Conservation (phyloP, 2,329 filamentous ascomycete species). For the Grosmannia huntii region DNA sequence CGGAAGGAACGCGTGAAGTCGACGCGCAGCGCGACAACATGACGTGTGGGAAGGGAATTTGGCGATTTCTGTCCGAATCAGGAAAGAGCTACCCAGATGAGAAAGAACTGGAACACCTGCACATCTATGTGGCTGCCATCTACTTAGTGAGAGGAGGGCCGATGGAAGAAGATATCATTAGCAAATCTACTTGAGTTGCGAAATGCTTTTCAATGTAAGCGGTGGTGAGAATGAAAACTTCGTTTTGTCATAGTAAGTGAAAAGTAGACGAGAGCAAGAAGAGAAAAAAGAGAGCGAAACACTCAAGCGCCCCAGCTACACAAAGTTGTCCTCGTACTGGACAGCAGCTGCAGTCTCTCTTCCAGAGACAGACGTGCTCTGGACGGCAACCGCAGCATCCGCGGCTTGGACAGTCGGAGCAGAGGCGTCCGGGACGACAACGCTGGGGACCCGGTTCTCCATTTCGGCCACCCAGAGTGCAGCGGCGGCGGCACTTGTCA, state of each 20-base stretch:
- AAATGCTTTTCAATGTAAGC: not conserved
- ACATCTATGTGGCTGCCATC: not conserved
- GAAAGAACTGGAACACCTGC: not conserved
- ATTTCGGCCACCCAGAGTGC: slow-evolving; percentile 76
- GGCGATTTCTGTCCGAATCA: not conserved
- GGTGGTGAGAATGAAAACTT: too few relatives aligned
- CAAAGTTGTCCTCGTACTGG: slow-evolving; percentile 17
- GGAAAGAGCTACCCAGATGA: not conserved
- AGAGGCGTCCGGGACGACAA: slow-evolving; percentile 15
- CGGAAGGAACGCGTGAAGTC: not conserved
- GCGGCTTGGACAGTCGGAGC: slow-evolving; percentile 46
- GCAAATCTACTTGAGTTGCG: too few relatives aligned
- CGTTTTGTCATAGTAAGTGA: too few relatives aligned
- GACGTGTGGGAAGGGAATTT: not conserved
- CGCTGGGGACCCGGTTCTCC: slow-evolving; percentile 30
- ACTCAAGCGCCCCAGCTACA: not conserved
- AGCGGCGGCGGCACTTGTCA: slow-evolving; percentile 75
- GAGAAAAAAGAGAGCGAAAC: not conserved
- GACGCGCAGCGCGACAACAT: not conserved
- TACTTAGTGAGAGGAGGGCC: not conserved
- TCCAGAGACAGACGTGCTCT: slow-evolving; percentile 15
- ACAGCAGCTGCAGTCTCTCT: not conserved
- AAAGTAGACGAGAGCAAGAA: not conserved
- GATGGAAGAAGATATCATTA: not conserved
- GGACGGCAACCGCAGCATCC: slow-evolving; percentile 17